Conservation (phyloP, 176 grass and related monocot species). For the Triticum aestivum region IWGSC_CS_RefSeq_v2.1 NC_057805.1:386715941-386716440, state of each 20-base stretch:
- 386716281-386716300: slow-evolving; percentile 23
- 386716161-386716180: slow-evolving; percentile 43
- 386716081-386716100: slow-evolving; percentile 15
- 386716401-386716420: neutral
- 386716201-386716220: slow-evolving; percentile 11
- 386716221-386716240: neutral
- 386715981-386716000: no score
- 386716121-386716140: slow-evolving; percentile 36
- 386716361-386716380: neutral
- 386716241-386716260: neutral
- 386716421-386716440: neutral
- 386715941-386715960: no score
- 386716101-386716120: neutral
- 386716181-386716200: slow-evolving; percentile 19
- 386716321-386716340: neutral
- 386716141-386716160: slow-evolving; percentile 15
- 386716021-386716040: neutral
- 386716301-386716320: slow-evolving; percentile 25
- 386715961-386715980: no score
- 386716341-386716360: neutral
- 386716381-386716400: neutral
- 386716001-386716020: no score
- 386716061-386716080: slow-evolving; percentile 13
- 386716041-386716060: neutral
- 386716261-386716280: slow-evolving; percentile 2